phyloP scores from a whole-genome alignment of 2,329 filamentous ascomycete genomes.

The Talaromyces islandicus region DNA sequence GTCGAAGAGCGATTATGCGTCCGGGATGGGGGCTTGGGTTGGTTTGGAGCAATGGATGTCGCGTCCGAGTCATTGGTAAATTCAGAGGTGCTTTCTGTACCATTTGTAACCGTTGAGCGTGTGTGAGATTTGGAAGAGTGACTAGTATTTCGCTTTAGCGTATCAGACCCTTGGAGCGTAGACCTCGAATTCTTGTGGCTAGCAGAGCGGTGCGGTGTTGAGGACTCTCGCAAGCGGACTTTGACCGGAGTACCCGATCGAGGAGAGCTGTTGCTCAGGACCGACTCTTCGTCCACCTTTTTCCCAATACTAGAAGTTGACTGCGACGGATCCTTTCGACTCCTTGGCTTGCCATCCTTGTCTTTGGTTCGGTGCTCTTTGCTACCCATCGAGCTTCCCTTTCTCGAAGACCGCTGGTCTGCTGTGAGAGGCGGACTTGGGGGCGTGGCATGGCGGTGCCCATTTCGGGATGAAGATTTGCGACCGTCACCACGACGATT shows the following conservation, averaged over 20 bases:
- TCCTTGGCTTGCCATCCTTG: slow-evolving; percentile 30
- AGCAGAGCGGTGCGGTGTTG: slow-evolving; percentile 28
- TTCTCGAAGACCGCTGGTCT: slow-evolving; percentile 34
- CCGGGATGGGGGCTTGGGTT: slow-evolving; percentile 33
- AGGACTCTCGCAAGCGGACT: slow-evolving; percentile 27
- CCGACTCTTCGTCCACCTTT: slow-evolving; percentile 32
- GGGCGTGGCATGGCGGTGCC: slow-evolving; percentile 29
- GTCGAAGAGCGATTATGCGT: slow-evolving; percentile 24
- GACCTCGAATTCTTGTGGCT: slow-evolving; percentile 31
- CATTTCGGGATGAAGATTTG: slow-evolving; percentile 25
- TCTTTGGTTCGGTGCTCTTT: slow-evolving; percentile 15
- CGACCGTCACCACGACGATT: slow-evolving; percentile 2
- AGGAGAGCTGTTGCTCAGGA: slow-evolving; percentile 27
- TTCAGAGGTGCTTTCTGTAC: slow-evolving; percentile 27
- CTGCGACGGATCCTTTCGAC: slow-evolving; percentile 30
- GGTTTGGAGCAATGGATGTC: slow-evolving; percentile 41
- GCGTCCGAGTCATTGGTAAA: slow-evolving; percentile 40
- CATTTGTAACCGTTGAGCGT: slow-evolving; percentile 28
- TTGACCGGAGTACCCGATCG: slow-evolving; percentile 35
- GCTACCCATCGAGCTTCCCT: slow-evolving; percentile 26
- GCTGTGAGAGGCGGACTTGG: slow-evolving; percentile 45
- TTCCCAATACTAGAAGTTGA: slow-evolving; percentile 38
- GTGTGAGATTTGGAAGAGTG: slow-evolving; percentile 27
- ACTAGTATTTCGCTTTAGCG: slow-evolving; percentile 26
- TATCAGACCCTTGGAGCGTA: slow-evolving; percentile 22